Conservation (phyloP, 2,329 filamentous ascomycete genomes). For the Pseudogymnoascus sp. region DNA sequence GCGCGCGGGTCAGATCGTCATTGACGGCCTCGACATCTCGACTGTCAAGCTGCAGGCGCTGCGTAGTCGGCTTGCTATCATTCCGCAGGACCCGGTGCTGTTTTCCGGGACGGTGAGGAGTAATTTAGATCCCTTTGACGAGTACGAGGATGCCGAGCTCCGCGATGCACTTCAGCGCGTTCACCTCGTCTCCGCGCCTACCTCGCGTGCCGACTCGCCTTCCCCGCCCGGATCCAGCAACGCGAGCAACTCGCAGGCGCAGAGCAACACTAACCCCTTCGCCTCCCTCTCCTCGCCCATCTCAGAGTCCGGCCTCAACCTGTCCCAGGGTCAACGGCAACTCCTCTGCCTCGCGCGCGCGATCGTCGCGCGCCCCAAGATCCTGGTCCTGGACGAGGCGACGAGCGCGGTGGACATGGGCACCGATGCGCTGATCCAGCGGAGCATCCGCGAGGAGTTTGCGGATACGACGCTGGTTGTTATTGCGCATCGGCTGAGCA, state of each 20-base stretch:
- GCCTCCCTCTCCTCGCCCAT: slow-evolving; percentile 52
- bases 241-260: slow-evolving; percentile 24
- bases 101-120: slow-evolving; percentile 70
- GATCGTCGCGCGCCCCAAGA: slow-evolving; percentile 62
- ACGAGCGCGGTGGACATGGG: slow-evolving; percentile 72
- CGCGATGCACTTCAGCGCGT: slow-evolving; percentile 61
- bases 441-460: slow-evolving; percentile 64
- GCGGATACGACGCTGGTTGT: slow-evolving; percentile 60
- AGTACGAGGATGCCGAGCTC: slow-evolving; percentile 60
- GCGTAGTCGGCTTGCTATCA: slow-evolving; percentile 68
- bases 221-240: slow-evolving; percentile 28
- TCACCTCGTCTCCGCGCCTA: slow-evolving; percentile 39
- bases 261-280: slow-evolving; percentile 57
- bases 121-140: slow-evolving; percentile 69
- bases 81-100: slow-evolving; percentile 73
- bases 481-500: slow-evolving; percentile 68
- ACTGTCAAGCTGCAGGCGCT: slow-evolving; percentile 62
- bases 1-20: slow-evolving; percentile 53
- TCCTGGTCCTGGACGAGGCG: slow-evolving; percentile 75
- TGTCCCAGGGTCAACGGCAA: slow-evolving; percentile 69
- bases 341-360: slow-evolving; percentile 66
- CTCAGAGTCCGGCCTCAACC: slow-evolving; percentile 63
- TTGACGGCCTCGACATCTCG: slow-evolving; percentile 69
- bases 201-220: slow-evolving; percentile 26
- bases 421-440: slow-evolving; percentile 66